phyloP scores from a whole-genome alignment of 2,329 filamentous ascomycete genomes.

The Sporothrix sp. region DNA sequence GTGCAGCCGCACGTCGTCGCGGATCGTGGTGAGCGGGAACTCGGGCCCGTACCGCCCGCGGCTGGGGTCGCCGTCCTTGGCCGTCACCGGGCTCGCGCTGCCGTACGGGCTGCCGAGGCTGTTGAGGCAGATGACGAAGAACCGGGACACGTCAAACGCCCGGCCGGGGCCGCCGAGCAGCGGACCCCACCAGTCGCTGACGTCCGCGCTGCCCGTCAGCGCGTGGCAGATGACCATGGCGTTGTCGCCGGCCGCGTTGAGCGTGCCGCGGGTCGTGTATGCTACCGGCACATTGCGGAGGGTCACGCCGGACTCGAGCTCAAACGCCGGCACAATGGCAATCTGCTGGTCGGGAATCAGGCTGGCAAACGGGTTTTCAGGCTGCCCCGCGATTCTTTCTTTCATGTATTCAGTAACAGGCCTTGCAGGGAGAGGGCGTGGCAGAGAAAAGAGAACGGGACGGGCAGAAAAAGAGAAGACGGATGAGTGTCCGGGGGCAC shows the following conservation, averaged over 20 bases:
- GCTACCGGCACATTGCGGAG: constrained; percentile 66
- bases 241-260: constrained; percentile 52
- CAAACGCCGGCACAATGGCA: constrained; percentile 78
- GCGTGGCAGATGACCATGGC: constrained; percentile 74
- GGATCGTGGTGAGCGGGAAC: constrained; percentile 88
- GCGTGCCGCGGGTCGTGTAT: constrained; percentile 54
- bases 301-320: constrained; percentile 81
- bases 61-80: constrained; percentile 66
- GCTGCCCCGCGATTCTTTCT: constrained; percentile 59
- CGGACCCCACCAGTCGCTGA: constrained; percentile 82
- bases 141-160: constrained; percentile 71
- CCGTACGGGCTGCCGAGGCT: constrained; percentile 78
- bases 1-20: constrained; percentile 91
- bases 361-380: constrained; percentile 81
- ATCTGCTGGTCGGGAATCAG: constrained; percentile 85
- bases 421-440: constrained; percentile 23
- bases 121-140: constrained; percentile 82
- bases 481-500: neutral
- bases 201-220: constrained; percentile 75
- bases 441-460: constrained; percentile 7
- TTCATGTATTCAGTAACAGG: constrained; percentile 52
- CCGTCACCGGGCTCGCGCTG: constrained; percentile 79
- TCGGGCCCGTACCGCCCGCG: constrained; percentile 84
- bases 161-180: constrained; percentile 67
- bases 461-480: neutral